Conservation (phyloP, 2,329 filamentous ascomycete species). For the Exophiala xenobiotica region DNA sequence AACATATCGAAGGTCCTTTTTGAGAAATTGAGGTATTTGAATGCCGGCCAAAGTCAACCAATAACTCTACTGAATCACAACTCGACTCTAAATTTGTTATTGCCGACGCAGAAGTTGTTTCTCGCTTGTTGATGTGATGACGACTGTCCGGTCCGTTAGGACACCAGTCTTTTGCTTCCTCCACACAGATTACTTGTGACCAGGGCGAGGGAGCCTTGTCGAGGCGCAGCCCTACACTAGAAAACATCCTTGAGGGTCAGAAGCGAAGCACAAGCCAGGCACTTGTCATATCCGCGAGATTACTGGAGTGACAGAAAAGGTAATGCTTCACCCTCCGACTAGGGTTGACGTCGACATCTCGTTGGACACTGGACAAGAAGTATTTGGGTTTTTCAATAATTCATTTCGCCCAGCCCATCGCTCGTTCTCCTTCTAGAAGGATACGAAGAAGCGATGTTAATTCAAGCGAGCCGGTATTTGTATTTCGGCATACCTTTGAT, state of each 20-base stretch:
- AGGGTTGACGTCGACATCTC: background rate
- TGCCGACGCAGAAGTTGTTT: background rate
- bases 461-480: conserved; percentile 62
- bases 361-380: background rate
- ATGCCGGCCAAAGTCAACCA: too few species aligned
- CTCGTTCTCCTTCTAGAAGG: conserved; percentile 14
- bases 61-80: too few species aligned
- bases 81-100: background rate
- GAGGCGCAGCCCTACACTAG: conserved; percentile 2
- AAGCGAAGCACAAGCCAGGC: background rate
- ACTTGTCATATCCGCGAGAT: background rate
- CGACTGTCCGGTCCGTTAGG: background rate
- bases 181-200: conserved; percentile 1
- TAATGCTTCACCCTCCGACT: background rate
- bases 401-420: conserved; percentile 6
- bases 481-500: conserved; percentile 58
- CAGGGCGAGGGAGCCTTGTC: conserved; percentile 8
- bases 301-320: background rate
- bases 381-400: background rate
- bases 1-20: too few species aligned
- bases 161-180: background rate
- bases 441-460: conserved; percentile 3
- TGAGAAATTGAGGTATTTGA: too few species aligned
- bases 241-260: background rate
- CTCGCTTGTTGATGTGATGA: conserved; percentile 1